Conservation (phyloP, 2,329 filamentous ascomycete genomes). For the Aulographum hederae region DNA sequence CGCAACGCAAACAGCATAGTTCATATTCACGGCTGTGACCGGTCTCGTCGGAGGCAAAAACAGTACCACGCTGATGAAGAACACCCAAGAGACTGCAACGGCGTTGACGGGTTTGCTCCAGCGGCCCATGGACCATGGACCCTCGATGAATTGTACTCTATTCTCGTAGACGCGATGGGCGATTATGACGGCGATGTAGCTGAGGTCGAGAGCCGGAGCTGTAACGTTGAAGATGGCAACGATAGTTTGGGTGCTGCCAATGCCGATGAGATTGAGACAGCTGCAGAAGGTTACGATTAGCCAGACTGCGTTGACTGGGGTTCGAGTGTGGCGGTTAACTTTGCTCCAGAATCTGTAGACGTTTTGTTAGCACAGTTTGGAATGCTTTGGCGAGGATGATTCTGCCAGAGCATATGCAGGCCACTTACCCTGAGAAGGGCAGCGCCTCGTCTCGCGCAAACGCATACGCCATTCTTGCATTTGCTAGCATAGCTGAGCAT, state of each 20-base stretch:
- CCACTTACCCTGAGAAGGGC: conserved; percentile 35
- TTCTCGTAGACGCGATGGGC: conserved; percentile 36
- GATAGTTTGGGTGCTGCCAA: conserved; percentile 32
- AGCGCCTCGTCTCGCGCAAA: conserved; percentile 41
- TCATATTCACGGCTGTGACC: conserved; percentile 26
- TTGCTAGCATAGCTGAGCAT: conserved; percentile 44
- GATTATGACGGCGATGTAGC: conserved; percentile 42
- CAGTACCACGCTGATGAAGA: conserved; percentile 43
- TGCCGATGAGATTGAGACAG: conserved; percentile 31
- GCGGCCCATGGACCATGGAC: conserved; percentile 37
- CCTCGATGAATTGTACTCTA: conserved; percentile 34
- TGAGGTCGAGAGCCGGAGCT: conserved; percentile 28
- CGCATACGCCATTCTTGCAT: conserved; percentile 43
- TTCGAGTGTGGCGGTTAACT: conserved; percentile 34
- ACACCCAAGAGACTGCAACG: conserved; percentile 40
- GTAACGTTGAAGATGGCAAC: conserved; percentile 29
- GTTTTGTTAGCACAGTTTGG: too few species aligned
- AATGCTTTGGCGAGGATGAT: background rate
- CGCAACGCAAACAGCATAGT: conserved; percentile 26
- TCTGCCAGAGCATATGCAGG: background rate
- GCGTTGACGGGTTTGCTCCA: conserved; percentile 37
- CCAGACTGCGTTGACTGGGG: conserved; percentile 45
- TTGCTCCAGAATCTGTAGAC: conserved; percentile 31
- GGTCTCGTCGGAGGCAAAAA: conserved; percentile 29
- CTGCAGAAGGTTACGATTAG: conserved; percentile 40